Evolutionary conservation across 2,329 filamentous ascomycete species (phyloP), one percentile per base, ranked within the genome.

Genomic region (Penicillium sp.): DNA sequence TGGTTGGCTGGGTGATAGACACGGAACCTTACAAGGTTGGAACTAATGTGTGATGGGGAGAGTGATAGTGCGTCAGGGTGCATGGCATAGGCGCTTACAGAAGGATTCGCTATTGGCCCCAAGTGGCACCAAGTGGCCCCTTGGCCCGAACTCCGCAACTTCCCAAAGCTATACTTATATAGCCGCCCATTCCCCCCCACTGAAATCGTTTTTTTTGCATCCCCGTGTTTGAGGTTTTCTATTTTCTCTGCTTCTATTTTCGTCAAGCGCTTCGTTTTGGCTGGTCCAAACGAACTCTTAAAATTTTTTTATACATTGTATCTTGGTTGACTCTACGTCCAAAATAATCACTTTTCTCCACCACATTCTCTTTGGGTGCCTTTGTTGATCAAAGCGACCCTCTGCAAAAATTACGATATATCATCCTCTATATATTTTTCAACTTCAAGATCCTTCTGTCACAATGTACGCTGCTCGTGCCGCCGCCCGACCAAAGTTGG

Each of bases 401-500:
- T 31, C 35, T 48, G 33, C 37, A 58, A 53, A 42, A 14, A 49
- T 54, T 29, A 29, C 33, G 57, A 53, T 48, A 55, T n/a, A 49
- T 45, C 51, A 9, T 57, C 45, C 59, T 62, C 42, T 47, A 11
- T 12, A 47, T 25, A 14, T 56, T 53, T 33, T 43, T 52, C 55
- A 35, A 56, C 40, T 42, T 56, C 37, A 26, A 48, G 27, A 44
- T 44, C 48, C 49, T 52, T 51, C 23, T 51, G 27, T 48, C 51
- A 76, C 67, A 66, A 75, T 78, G 73, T 72, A 74, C 62, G 69
- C 74, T 64, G 65, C 73, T 58, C 70, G 71, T 57, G 56, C 52
- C 20, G 65, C 69, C 56, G 66, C 70, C 55, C 77, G 74, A 60
- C 78, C 78, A 45, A 78, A 79, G 73, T 73, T 80, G 60, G 74